Evolutionary conservation across 2,329 filamentous ascomycete species (phyloP).

Genomic region (Didymella keratinophila): DNA sequence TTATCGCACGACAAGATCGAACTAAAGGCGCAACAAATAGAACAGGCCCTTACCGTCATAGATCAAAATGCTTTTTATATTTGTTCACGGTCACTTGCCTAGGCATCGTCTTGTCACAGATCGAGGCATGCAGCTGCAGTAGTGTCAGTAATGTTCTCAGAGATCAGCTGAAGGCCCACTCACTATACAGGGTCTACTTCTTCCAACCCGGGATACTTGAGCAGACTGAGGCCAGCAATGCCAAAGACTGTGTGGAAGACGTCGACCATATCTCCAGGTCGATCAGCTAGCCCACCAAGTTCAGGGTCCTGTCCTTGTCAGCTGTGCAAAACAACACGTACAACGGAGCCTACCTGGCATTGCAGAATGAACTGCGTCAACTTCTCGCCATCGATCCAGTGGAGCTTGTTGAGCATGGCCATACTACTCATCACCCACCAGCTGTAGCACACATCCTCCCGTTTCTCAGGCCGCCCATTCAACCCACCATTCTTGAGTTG

Average conservation of each 20-base stretch:
- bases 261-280: conserved; percentile 94
- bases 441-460: conserved; percentile 97
- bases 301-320: conserved; percentile 69
- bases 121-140: conserved; percentile 51
- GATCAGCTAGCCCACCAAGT: conserved; percentile 84
- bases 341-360: conserved; percentile 68
- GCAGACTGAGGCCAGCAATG: conserved; percentile 83
- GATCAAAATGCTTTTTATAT: neutral
- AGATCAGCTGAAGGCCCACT: conserved; percentile 38
- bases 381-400: conserved; percentile 91
- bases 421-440: conserved; percentile 98
- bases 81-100: conserved; percentile 28
- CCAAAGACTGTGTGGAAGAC: conserved; percentile 96
- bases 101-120: conserved; percentile 49
- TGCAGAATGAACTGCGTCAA: conserved; percentile 82
- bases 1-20: neutral
- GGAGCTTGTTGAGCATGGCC: conserved; percentile 83
- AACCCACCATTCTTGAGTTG: conserved; percentile 87
- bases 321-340: neutral
- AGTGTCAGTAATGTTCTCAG: conserved; percentile 16
- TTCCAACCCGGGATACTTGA: conserved; percentile 77
- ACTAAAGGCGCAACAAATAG: neutral
- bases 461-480: conserved; percentile 93
- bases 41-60: conserved; percentile 3
- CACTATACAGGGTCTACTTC: conserved; percentile 89